A percentile compares a stretch with the other conserved stretches of the same genome.
Conservation (phyloP, 805 yeast genomes). For the Candida palmyrensis region DNA sequence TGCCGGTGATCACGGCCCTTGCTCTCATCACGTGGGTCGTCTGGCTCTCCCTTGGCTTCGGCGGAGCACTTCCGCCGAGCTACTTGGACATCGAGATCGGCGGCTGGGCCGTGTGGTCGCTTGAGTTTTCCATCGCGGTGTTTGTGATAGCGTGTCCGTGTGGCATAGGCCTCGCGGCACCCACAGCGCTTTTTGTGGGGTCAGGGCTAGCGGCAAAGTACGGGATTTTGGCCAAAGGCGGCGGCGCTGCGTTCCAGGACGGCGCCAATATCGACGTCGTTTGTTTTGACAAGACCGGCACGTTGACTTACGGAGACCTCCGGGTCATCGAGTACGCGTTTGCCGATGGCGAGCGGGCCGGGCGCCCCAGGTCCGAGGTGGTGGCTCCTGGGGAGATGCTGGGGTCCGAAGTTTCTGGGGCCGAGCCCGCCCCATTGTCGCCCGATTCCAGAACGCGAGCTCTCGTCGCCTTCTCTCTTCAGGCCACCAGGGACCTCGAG, state of each 20-base stretch:
- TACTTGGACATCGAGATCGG: conserved; percentile 64
- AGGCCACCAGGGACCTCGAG: conserved; percentile 56
- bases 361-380: too few species aligned
- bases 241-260: conserved; percentile 79
- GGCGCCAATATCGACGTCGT: conserved; percentile 59
- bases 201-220: conserved; percentile 72
- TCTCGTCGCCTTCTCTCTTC: conserved; percentile 26
- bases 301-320: conserved; percentile 64
- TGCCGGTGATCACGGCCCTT: conserved; percentile 57
- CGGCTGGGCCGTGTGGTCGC: conserved; percentile 75
- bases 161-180: conserved; percentile 82
- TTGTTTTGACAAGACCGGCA: conserved; percentile 79
- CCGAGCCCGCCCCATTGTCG: too few species aligned
- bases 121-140: conserved; percentile 72
- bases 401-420: too few species aligned
- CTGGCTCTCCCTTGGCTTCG: conserved; percentile 57
- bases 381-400: too few species aligned
- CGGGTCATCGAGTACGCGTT: conserved; percentile 47
- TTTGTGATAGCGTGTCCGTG: conserved; percentile 85
- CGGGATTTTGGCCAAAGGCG: conserved; percentile 75
- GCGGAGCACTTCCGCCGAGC: conserved; percentile 46
- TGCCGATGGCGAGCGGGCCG: conserved; percentile 13
- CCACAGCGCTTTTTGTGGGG: conserved; percentile 78
- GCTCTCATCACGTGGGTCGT: conserved; percentile 64
- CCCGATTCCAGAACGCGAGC: too few species aligned